phyloP scores from a whole-genome alignment of 768 basidiomycete genomes.

The Psilocybe tampanensis region DNA sequence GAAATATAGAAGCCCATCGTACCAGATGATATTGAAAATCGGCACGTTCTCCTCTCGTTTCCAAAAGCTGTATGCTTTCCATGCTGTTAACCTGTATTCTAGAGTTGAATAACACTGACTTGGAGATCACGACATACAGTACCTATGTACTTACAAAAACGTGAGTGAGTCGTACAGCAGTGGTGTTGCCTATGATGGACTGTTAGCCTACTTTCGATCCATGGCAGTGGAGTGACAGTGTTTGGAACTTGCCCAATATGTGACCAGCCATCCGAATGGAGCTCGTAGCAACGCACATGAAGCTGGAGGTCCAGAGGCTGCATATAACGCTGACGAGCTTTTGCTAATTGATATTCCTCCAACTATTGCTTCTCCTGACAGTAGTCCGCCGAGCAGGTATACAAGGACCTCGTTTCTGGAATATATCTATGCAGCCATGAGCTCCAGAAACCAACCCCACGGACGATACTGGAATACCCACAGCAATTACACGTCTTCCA shows the following conservation, averaged over 20 bases:
- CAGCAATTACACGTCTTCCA: conserved; percentile 25
- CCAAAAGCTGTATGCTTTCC: conserved; percentile 14
- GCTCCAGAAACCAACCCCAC: too few relatives aligned
- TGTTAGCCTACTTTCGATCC: not conserved
- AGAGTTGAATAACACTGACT: too few relatives aligned
- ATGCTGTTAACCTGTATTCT: conserved; percentile 12
- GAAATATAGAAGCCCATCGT: conserved; percentile 28
- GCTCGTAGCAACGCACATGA: conserved; percentile 23
- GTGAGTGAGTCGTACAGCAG: conserved; percentile 20
- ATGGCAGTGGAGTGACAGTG: too few relatives aligned
- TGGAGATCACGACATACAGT: too few relatives aligned
- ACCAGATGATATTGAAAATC: conserved; percentile 15
- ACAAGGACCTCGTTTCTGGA: conserved; percentile 14
- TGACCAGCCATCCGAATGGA: conserved; percentile 20
- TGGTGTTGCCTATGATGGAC: conserved; percentile 12
- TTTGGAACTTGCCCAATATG: not conserved
- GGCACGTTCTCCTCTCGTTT: conserved; percentile 6
- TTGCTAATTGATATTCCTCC: conserved; percentile 21
- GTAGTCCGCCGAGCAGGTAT: conserved; percentile 10
- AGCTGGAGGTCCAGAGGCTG: conserved; percentile 13
- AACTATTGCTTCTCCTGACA: conserved; percentile 15
- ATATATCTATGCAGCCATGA: conserved; percentile 25
- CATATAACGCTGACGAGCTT: too few relatives aligned
- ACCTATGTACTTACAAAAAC: conserved; percentile 15
- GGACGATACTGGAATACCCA: conserved; percentile 7